Conservation (phyloP, 805 yeast species). For the Teunomyces tritomae region DNA sequence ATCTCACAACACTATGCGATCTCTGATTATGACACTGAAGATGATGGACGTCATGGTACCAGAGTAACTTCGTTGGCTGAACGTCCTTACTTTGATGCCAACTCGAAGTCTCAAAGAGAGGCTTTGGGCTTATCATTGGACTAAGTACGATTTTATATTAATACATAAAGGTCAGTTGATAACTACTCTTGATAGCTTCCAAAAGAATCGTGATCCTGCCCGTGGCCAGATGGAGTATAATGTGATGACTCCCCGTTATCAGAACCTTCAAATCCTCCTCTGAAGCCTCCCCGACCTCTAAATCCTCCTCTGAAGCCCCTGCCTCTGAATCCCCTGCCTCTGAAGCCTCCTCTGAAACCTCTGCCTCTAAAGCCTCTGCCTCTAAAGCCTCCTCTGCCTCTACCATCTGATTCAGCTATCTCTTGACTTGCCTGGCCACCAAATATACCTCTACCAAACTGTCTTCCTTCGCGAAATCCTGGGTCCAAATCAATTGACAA, state of each 20-base stretch:
- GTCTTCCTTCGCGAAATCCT: conserved; percentile 93
- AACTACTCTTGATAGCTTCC: background rate
- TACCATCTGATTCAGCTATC: conserved; percentile 18
- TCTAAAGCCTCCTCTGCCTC: conserved; percentile 21
- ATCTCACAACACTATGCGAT: conserved; percentile 13
- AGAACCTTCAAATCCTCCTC: conserved; percentile 24
- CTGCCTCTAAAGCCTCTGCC: conserved; percentile 25
- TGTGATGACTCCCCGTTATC: background rate
- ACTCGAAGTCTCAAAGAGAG: conserved; percentile 51
- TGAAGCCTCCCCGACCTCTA: conserved; percentile 35
- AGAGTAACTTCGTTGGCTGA: conserved; percentile 52
- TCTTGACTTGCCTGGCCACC: conserved; percentile 93
- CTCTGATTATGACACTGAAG: conserved; percentile 16
- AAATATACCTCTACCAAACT: conserved; percentile 86
- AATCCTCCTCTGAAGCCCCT: conserved; percentile 30
- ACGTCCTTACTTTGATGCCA: conserved; percentile 47
- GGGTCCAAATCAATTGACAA: conserved; percentile 92
- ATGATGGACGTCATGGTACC: conserved; percentile 13
- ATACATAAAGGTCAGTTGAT: background rate
- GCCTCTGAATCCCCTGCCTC: conserved; percentile 16
- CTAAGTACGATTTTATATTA: conserved; percentile 5
- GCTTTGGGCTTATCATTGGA: conserved; percentile 38
- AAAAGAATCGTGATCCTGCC: background rate
- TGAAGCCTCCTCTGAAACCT: conserved; percentile 21
- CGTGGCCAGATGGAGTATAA: background rate